phyloP scores from a whole-genome alignment of 176 grass and related monocot species.

The Canna indica region DNA sequence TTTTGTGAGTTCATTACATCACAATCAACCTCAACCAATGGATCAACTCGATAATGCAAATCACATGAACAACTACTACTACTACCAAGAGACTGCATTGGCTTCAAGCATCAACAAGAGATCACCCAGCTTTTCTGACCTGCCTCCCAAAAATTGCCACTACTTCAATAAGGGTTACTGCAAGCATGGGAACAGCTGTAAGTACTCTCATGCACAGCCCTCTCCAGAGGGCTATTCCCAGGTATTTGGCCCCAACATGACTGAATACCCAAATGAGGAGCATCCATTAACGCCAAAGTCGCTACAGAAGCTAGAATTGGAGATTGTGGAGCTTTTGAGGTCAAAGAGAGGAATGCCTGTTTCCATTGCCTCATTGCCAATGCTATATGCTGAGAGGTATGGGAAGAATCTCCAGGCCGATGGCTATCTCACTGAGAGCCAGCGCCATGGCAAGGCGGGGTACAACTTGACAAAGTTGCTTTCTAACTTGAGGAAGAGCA shows the following conservation, averaged over 20 bases:
- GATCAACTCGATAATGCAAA: slow-evolving; percentile 17
- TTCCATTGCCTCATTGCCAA: slow-evolving; percentile 76
- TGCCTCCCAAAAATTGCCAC: slow-evolving; percentile 39
- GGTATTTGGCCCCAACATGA: neutral
- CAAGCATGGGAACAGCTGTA: slow-evolving; percentile 64
- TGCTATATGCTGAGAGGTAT: slow-evolving; percentile 65
- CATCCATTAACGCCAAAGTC: slow-evolving; percentile 10
- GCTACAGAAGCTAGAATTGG: slow-evolving; percentile 37
- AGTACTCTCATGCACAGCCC: slow-evolving; percentile 48
- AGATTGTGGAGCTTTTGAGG: slow-evolving; percentile 51
- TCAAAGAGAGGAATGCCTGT: slow-evolving; percentile 51
- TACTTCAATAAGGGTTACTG: slow-evolving; percentile 76
- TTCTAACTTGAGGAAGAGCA: slow-evolving; percentile 49
- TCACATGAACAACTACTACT: slow-evolving; percentile 26
- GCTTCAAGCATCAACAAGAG: neutral
- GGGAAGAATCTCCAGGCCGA: slow-evolving; percentile 77
- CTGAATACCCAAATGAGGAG: slow-evolving; percentile 15
- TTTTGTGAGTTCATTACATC: slow-evolving; percentile 20
- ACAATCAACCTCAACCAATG: slow-evolving; percentile 19
- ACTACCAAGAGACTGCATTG: slow-evolving; percentile 24
- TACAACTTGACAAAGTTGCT: slow-evolving; percentile 84
- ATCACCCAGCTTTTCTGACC: slow-evolving; percentile 19
- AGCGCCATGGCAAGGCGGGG: slow-evolving; percentile 64
- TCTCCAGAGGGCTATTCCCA: slow-evolving; percentile 22
- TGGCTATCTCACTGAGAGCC: slow-evolving; percentile 89